These are phyloP conservation scores for Fusarium palustre DNA, from an alignment of 2,329 filamentous ascomycete species.

Conservation along the genomic window DNA sequence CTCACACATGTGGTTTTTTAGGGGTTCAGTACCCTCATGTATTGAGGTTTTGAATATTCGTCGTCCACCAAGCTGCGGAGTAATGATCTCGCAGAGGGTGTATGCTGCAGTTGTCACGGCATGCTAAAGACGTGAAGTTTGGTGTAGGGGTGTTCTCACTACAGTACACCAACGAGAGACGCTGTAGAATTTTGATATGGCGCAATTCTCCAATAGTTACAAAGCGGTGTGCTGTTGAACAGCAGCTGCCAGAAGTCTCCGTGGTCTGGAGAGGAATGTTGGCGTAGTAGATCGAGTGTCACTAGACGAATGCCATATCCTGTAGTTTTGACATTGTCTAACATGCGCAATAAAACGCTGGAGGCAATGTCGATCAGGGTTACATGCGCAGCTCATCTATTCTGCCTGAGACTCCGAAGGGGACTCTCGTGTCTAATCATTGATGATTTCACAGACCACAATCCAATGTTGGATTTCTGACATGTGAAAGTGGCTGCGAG, in stretches of 20 bases:
- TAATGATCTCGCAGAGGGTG: not conserved
- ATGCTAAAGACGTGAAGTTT: slow-evolving; percentile 6
- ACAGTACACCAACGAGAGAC: slow-evolving; percentile 3
- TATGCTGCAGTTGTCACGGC: slow-evolving; percentile 1
- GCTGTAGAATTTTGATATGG: not conserved
- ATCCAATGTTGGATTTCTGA: slow-evolving; percentile 31
- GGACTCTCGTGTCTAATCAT: slow-evolving; percentile 22
- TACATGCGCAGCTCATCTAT: slow-evolving; percentile 1
- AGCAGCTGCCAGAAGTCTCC: slow-evolving; percentile 7
- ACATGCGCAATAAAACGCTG: slow-evolving; percentile 23
- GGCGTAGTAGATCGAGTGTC: slow-evolving; percentile 11
- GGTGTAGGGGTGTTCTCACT: not conserved
- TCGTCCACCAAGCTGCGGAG: not conserved
- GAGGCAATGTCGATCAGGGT: slow-evolving; percentile 19
- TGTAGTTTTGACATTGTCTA: slow-evolving; percentile 19
- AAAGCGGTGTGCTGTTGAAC: not conserved
- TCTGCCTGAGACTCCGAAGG: slow-evolving; percentile 26
- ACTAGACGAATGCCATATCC: slow-evolving; percentile 16
- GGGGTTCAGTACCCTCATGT: not conserved
- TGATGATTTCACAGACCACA: not conserved
- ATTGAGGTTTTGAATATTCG: not conserved
- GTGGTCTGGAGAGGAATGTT: slow-evolving; percentile 35
- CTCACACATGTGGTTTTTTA: slow-evolving; percentile 19
- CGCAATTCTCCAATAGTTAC: not conserved
- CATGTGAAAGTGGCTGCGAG: slow-evolving; percentile 52